Evolutionary conservation across 352 stramenopile genomes (phyloP), one percentile per base, ranked within the genome.

Genomic region (Globisporangium barbulae): DNA sequence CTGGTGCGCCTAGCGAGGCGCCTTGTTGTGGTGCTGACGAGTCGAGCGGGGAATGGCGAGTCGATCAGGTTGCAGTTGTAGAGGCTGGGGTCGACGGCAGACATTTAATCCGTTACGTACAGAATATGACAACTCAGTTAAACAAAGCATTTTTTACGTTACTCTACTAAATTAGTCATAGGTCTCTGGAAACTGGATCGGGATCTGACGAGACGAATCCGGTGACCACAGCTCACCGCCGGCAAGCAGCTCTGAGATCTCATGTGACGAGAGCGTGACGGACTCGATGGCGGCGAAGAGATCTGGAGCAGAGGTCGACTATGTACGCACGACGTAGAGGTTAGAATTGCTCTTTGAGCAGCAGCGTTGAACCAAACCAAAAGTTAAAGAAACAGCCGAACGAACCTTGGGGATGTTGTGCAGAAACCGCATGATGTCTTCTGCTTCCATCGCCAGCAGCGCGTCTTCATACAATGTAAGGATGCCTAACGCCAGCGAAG

Each of bases 221-320:
- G 87, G 87, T 0, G 85, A 90, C 87, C 87, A 95, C 13, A 89
- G 81, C 44, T 79, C 75, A 4, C 83, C 87, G 41, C 85, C 85
- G 1, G 74, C 74, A 12, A 95, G 67, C 30, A 95, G 64, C 60
- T 76, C 70, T 28, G 72, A 84, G 68, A 95, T 92, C 30, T 93
- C 87, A 8, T 69, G 53, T 39, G 83, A 83, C 1, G 87, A 95
- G 9, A 95, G 74, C 48, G 73, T 81, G 21, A 93, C 77, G 9
- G 70, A 76, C 48, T 78, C 71, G 58, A 95, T 88, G 9, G 87
- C 67, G 5, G 77, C 67, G 44, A 95, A 91, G 44, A 94, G 73
- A 35, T 89, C 72, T 22, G 67, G 73, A 1, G 87, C 78, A 6
- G 73, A 79, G 19, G 76, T 91, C 31, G 55, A 80, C 73, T 89